Base-by-base conservation (phyloP, 2,329 filamentous ascomycete genomes). In the Fusarium dlaminii region DNA sequence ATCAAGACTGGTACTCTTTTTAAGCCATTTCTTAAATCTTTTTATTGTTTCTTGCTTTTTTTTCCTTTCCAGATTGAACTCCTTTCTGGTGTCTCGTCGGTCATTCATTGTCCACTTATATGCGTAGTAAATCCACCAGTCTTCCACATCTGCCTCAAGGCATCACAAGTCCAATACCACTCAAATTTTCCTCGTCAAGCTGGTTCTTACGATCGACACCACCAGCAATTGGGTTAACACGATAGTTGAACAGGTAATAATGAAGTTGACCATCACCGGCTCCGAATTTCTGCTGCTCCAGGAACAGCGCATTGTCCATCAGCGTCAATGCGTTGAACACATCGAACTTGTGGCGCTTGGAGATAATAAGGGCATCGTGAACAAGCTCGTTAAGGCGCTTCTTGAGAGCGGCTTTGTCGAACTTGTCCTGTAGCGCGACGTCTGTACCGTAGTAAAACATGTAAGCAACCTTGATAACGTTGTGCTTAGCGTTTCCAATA, bases 191-290 rank as follows among this genome's bases (percentile, higher is more conserved):
- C 76, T 92, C 90, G 80, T 98, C 95, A 43, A 96, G 87, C 77
- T 90, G 85, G 81, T 97, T 97, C 79, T 89, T 90, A 78, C 89
- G 88, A 81, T 98, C 91, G 48, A 98, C 91, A 29, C 96, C 96
- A 55, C 96, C 95, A 2, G 90, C 86, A 78, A 99, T 93, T n/a
- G 92, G 91, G 68, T 93, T 91, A 18, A 94, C 94, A 65, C 94
- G 91, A 86, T 98, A 99, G 84, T 99, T 99, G 88, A 97, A 99
- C 37, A 99, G 87, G 83, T 99, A 99, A 85, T 95, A 99, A 83
- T 99, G 95, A 77, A 99, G 87, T 82, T 96, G 94, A 52, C 96
- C 96, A 81, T 99, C 96, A 37, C 96, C 96, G 10, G 93, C 92
- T 49, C 96, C 96, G 79, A 98, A 99, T 83, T 97, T 97, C 80